Conservation (phyloP, 306 rosid species). For the Phaseolus lunatus region DNA sequence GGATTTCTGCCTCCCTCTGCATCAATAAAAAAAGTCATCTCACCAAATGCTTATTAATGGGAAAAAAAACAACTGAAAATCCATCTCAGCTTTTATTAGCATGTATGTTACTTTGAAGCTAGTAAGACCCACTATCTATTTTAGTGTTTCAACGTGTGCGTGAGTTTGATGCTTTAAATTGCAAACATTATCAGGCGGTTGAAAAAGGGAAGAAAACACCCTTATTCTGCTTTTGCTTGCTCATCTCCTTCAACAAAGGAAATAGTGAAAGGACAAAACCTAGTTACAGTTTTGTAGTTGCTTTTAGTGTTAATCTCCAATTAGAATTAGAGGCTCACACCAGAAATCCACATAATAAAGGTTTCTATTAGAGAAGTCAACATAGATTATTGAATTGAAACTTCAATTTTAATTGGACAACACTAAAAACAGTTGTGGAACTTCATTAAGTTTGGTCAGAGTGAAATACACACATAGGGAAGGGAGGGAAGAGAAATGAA, state of each 20-base stretch:
- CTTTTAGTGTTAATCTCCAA: not conserved
- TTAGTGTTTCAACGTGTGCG: not conserved
- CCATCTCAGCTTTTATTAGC: slow-evolving; percentile 10
- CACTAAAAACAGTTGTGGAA: not conserved
- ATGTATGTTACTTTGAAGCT: not conserved
- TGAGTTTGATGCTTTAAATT: slow-evolving; percentile 17
- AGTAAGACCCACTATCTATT: not conserved
- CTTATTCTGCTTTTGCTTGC: not conserved
- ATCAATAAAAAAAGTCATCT: slow-evolving; percentile 37
- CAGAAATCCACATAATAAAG: not conserved
- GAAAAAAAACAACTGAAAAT: not conserved
- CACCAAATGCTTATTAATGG: not conserved
- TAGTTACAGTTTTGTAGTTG: not conserved
- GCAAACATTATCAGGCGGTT: not conserved
- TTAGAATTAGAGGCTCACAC: not conserved
- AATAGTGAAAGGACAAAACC: not conserved
- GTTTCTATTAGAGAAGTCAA: not conserved
- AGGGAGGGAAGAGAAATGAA: not conserved
- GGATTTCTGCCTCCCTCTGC: slow-evolving; percentile 72
- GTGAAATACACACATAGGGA: not conserved
- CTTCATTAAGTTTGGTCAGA: not conserved
- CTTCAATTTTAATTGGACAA: not conserved
- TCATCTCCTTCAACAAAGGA: not conserved
- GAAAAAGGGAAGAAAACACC: slow-evolving; percentile 13
- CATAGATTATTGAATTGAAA: not conserved